Evolutionary conservation across 2,329 filamentous ascomycete genomes (phyloP).

Genomic region (Fusarium duplospermum): DNA sequence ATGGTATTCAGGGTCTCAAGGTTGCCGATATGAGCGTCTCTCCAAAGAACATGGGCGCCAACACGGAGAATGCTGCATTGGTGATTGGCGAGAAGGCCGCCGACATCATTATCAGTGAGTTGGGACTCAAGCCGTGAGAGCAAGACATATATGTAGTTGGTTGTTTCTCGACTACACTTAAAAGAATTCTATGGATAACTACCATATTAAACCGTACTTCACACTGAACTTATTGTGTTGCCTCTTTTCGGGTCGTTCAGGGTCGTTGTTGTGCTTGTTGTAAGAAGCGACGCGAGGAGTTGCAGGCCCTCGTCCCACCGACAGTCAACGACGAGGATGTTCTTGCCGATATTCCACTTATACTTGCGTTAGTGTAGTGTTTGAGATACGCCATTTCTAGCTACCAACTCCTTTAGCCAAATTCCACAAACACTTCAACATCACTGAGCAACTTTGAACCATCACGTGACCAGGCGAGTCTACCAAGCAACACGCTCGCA

Average conservation of each 20-base stretch:
- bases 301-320: no score
- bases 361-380: no score
- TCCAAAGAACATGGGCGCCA: conserved; percentile 56
- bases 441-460: no score
- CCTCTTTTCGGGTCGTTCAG: background rate
- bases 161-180: background rate
- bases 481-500: no score
- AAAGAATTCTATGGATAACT: background rate
- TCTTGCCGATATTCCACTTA: no score
- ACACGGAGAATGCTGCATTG: conserved; percentile 61
- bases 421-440: no score
- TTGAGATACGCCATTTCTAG: no score
- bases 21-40: conserved; percentile 52
- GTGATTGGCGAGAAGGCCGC: conserved; percentile 59
- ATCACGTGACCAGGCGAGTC: no score
- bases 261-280: background rate
- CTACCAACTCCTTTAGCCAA: no score
- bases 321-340: no score
- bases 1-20: conserved; percentile 54
- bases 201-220: background rate
- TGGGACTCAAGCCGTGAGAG: background rate
- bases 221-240: background rate
- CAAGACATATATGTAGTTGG: background rate
- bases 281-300: background rate
- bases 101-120: conserved; percentile 48